Evolutionary conservation across 2,329 filamentous ascomycete genomes (phyloP).

Genomic region (Aureobasidium uvarum): DNA sequence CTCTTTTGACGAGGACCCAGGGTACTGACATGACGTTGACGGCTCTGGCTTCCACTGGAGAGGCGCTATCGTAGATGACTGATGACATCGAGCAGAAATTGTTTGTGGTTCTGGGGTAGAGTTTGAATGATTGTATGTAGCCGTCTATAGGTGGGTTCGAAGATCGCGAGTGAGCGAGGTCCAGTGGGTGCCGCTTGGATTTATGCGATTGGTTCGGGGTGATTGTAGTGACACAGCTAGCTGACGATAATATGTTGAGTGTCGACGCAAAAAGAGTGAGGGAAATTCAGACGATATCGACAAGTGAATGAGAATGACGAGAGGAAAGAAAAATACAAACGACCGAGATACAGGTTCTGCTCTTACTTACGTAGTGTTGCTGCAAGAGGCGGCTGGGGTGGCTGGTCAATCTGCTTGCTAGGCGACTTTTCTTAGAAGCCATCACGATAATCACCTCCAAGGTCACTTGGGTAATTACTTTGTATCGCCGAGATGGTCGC

Average conservation of each 20-base stretch:
- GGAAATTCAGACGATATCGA: background rate
- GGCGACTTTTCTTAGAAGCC: background rate
- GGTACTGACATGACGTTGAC: slow-evolving; percentile 14
- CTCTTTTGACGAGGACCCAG: slow-evolving; percentile 6
- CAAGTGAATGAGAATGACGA: slow-evolving; percentile 15
- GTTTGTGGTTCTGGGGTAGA: background rate
- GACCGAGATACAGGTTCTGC: slow-evolving; percentile 21
- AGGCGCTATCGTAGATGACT: background rate
- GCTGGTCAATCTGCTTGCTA: slow-evolving; percentile 13
- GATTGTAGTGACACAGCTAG: background rate
- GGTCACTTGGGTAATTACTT: background rate
- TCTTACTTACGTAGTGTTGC: slow-evolving; percentile 23
- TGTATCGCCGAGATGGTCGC: background rate
- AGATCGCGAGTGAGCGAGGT: background rate
- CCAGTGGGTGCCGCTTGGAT: background rate
- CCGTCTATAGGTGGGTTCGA: background rate
- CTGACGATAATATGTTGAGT: background rate
- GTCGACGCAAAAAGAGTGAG: background rate
- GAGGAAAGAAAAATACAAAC: slow-evolving; percentile 15
- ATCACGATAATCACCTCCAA: slow-evolving; percentile 1
- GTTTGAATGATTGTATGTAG: background rate
- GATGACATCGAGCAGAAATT: background rate
- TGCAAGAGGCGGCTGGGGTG: slow-evolving; percentile 25
- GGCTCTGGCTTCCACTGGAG: slow-evolving; percentile 1
- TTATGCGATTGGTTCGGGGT: background rate